Evolutionary conservation across 345 rosid species (phyloP).

Genomic region (Punica granatum): DNA sequence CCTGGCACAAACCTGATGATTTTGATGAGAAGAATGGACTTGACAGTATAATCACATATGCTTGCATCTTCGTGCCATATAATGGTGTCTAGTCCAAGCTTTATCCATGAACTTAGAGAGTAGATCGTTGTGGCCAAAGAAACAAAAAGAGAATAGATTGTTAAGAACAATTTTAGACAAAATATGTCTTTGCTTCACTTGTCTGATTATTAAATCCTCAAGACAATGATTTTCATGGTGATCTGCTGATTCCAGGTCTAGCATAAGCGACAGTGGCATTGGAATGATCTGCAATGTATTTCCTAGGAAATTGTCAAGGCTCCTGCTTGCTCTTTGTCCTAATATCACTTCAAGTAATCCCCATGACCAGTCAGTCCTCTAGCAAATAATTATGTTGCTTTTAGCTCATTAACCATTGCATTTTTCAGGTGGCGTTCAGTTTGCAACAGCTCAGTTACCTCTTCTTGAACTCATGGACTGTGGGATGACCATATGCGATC

Average conservation of each 20-base stretch:
- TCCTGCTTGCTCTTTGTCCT: slow-evolving; percentile 92
- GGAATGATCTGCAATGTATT: slow-evolving; percentile 96
- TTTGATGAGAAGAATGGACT: background rate
- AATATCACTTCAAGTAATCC: slow-evolving; percentile 91
- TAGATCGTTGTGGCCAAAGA: too few relatives aligned
- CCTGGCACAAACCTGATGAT: background rate
- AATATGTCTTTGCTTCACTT: background rate
- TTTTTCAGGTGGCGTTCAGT: slow-evolving; percentile 86
- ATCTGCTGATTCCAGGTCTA: slow-evolving; percentile 53
- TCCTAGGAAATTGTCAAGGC: slow-evolving; percentile 66
- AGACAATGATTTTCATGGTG: background rate
- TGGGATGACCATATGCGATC: slow-evolving; percentile 87
- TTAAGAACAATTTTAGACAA: too few relatives aligned
- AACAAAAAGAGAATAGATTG: too few relatives aligned
- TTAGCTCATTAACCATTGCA: slow-evolving; percentile 1
- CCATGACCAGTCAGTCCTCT: slow-evolving; percentile 13
- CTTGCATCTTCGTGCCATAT: background rate
- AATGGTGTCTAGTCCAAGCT: background rate
- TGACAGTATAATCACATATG: background rate
- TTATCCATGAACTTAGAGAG: background rate
- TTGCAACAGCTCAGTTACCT: slow-evolving; percentile 93
- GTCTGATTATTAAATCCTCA: background rate
- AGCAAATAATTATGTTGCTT: background rate
- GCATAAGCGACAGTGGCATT: slow-evolving; percentile 89
- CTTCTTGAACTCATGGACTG: slow-evolving; percentile 96